phyloP scores from a whole-genome alignment of 2,329 filamentous ascomycete genomes.

The Pezizomycotina sp. region DNA sequence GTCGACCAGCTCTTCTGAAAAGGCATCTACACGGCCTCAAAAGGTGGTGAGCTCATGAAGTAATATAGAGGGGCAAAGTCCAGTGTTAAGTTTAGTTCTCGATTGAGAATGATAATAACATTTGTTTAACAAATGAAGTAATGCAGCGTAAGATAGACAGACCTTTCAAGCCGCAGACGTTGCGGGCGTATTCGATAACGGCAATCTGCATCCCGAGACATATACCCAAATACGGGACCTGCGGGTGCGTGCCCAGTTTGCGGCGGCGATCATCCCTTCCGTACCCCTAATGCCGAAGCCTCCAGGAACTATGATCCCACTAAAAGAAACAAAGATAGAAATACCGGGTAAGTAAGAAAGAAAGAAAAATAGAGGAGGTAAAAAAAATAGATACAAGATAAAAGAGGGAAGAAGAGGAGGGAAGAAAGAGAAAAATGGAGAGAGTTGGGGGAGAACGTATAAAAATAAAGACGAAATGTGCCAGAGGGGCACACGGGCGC shows the following conservation, averaged over 20 bases:
- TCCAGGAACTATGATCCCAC: conserved; percentile 51
- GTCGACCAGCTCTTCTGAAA: conserved; percentile 40
- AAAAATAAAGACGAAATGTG: neutral
- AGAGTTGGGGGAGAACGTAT: neutral
- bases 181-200: conserved; percentile 72
- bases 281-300: conserved; percentile 71
- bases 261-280: conserved; percentile 76
- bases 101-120: neutral
- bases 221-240: conserved; percentile 70
- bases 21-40: conserved; percentile 29
- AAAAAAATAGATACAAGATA: no score
- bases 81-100: neutral
- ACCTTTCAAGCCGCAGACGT: conserved; percentile 46
- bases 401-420: no score
- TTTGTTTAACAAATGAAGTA: neutral
- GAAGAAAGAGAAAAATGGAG: conserved; percentile 1
- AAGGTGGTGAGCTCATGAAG: no score
- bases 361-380: no score
- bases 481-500: conserved; percentile 1
- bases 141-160: neutral
- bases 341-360: no score
- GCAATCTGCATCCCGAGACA: conserved; percentile 88
- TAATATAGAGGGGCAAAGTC: no score
- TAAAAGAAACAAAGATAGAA: conserved; percentile 7
- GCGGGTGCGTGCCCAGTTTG: conserved; percentile 72